Percentiles rank a stretch among this genome's conserved stretches.
Conservation (phyloP, 2,329 filamentous ascomycete species). For the Canariomyces notabilis region DNA sequence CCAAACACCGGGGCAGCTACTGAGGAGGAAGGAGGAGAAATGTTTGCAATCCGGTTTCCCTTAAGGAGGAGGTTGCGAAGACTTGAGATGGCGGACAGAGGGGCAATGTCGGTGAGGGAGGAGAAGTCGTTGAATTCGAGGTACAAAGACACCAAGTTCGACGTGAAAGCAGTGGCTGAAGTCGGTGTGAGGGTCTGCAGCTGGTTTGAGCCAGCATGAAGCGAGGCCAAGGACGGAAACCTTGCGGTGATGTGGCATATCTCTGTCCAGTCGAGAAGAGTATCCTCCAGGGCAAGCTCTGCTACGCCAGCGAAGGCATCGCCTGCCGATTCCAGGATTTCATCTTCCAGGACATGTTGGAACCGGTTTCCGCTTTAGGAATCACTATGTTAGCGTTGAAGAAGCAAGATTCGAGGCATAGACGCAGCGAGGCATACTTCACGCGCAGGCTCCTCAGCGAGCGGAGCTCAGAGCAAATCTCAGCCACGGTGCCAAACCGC, state of each 20-base stretch:
- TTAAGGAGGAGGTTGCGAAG: slow-evolving; percentile 67
- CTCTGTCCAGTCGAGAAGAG: slow-evolving; percentile 60
- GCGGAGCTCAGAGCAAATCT: slow-evolving; percentile 67
- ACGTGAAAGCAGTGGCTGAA: slow-evolving; percentile 39
- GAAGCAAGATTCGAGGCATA: not conserved
- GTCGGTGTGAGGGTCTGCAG: slow-evolving; percentile 43
- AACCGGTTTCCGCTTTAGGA: slow-evolving; percentile 67
- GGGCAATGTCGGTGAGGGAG: slow-evolving; percentile 50
- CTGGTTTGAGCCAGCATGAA: slow-evolving; percentile 55
- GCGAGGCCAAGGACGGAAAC: slow-evolving; percentile 48
- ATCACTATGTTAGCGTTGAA: slow-evolving; percentile 5
- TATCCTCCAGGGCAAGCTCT: slow-evolving; percentile 63
- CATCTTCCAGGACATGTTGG: slow-evolving; percentile 39
- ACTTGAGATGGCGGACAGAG: slow-evolving; percentile 45
- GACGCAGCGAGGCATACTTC: slow-evolving; percentile 51
- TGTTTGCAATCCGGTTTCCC: slow-evolving; percentile 61
- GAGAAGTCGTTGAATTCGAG: slow-evolving; percentile 69
- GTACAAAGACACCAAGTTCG: slow-evolving; percentile 56
- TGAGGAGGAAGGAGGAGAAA: slow-evolving; percentile 30
- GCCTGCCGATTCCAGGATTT: slow-evolving; percentile 31
- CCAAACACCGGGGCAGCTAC: slow-evolving; percentile 45
- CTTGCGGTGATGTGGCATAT: slow-evolving; percentile 48
- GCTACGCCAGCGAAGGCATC: slow-evolving; percentile 46
- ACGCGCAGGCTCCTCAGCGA: slow-evolving; percentile 61
- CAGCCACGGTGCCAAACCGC: slow-evolving; percentile 58